Evolutionary conservation across 192 early-diverging fungal genomes (phyloP), one percentile per base, ranked within the genome.

Genomic region (Umbelopsis sp.): DNA sequence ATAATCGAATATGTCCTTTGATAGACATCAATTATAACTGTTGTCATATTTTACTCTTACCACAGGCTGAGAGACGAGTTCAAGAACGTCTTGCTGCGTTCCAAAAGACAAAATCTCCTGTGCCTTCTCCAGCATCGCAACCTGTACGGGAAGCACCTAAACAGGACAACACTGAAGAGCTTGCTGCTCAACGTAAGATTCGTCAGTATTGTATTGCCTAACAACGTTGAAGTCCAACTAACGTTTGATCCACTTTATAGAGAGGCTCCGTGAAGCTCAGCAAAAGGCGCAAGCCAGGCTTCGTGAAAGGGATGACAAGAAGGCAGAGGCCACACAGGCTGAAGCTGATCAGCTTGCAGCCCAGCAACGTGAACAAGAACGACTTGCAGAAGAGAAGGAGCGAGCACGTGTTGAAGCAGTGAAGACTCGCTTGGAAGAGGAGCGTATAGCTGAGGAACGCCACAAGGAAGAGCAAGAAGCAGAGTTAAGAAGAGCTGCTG

Each of bases 191-290:
- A 56, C 74, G 71, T 70, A 74, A 56, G 71, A 65, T 22, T 52
- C 68, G 17, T 43, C 20, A 34, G 66, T 62, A 14, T 21, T 69
- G 0, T 44, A 32, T 8, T 25, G 11, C 50, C 45, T 32, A 26
- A 65, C 32, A 12, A 6, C 45, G n/a, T 0, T 3, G 25, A n/a
- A 34, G 3, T 36, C 2, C 26, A 50, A 17, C 31, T 34, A n/a
- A 44, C 20, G 6, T 51, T 17, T 11, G 3, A 41, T 6, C 41
- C n/a, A 41, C 25, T 22, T 44, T 70, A 7, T 41, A 76, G 80
- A 78, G 20, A 77, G 80, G 29, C 78, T 81, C 26, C 80, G 72
- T 41, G 72, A 76, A 53, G 75, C 72, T 43, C 74, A 81, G 34
- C 72, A 38, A 11, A 41, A 31, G 29, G 79, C 79, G 10, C 75